Evolutionary conservation across 169 alveolate species (phyloP), one percentile per base, ranked within the genome.

Genomic region (Plasmodium falciparum): DNA sequence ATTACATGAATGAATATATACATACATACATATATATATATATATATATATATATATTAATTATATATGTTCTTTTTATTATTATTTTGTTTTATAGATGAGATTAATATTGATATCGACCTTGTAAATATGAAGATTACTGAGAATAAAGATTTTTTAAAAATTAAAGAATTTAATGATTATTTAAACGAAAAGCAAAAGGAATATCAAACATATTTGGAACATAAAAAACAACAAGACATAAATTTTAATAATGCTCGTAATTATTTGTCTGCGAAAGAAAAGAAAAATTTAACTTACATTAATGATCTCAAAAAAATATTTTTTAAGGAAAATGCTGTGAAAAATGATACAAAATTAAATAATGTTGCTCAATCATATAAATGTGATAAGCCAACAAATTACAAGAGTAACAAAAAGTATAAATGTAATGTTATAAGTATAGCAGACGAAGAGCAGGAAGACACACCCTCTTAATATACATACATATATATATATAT

Each of bases 111-210:
- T 26, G 83, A 80, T 59, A 67, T 80, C 56, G 90, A 80, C 15
- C 29, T 80, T 22, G 73, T 52, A 24, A 80, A 67, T 12, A 54
- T 67, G 78, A 66, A 80, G 45, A 80, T 80, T 52, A 80, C 43
- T 15, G 90, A 80, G 62, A 69, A 69, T 50, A 56, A 26, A 43
- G 90, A 80, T 43, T 62, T 29, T 47, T 22, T 4, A 45, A 80
- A 80, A 24, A 80, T 80, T 1, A 39, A 80, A 33, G 73, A 80
- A 71, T 80, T 80, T 61, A 80, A 69, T 80, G 90, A 80, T 15
- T 80, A 67, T 62, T 61, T 80, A n/a, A 80, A 80, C 22, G 83
- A 69, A 22, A 58, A 62, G 1, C 83, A 80, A 80, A 69, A 67
- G n/a, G 73, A 67, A 1, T 80, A 80, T 62, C 39, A 52, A 61